Conservation (phyloP, 768 basidiomycete genomes). For the Rhodotorula diobovata region DNA sequence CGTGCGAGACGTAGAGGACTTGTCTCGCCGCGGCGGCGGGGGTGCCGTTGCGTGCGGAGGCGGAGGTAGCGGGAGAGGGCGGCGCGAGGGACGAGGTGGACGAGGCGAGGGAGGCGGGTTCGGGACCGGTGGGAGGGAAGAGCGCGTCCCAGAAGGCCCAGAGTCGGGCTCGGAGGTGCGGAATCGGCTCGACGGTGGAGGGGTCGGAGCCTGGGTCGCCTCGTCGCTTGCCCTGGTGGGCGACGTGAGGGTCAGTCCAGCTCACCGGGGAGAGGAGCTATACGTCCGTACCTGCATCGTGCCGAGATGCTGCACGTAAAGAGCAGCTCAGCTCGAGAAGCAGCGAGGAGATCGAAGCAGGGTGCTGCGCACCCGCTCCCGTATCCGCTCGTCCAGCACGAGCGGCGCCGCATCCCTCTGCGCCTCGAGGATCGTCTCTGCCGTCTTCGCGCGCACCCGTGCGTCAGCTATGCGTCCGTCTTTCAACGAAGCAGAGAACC, state of each 20-base stretch:
- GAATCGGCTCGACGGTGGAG: conserved; percentile 17
- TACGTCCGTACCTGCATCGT: conserved; percentile 34
- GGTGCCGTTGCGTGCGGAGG: not conserved
- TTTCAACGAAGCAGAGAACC: too few species aligned
- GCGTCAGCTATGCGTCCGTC: not conserved
- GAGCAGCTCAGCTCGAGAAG: not conserved
- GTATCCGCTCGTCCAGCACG: conserved; percentile 24
- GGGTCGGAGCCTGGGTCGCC: conserved; percentile 29
- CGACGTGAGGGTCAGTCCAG: not conserved
- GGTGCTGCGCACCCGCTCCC: conserved; percentile 26
- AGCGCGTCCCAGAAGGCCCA: conserved; percentile 31
- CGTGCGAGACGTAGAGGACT: conserved; percentile 33
- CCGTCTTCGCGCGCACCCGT: conserved; percentile 5
- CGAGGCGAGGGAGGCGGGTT: not conserved
- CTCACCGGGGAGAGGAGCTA: too few species aligned
- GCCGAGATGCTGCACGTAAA: conserved; percentile 17
- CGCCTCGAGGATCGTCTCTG: conserved; percentile 15
- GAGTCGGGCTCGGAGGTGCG: conserved; percentile 11
- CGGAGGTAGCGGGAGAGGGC: not conserved
- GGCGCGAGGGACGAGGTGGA: not conserved
- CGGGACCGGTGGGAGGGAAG: conserved; percentile 6
- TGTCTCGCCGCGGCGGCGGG: not conserved
- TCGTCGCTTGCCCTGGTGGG: conserved; percentile 24
- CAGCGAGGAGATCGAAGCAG: too few species aligned
- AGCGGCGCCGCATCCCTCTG: not conserved